Evolutionary conservation across 768 basidiomycete species (phyloP).

Genomic region (Lactarius pseudohatsudake): DNA sequence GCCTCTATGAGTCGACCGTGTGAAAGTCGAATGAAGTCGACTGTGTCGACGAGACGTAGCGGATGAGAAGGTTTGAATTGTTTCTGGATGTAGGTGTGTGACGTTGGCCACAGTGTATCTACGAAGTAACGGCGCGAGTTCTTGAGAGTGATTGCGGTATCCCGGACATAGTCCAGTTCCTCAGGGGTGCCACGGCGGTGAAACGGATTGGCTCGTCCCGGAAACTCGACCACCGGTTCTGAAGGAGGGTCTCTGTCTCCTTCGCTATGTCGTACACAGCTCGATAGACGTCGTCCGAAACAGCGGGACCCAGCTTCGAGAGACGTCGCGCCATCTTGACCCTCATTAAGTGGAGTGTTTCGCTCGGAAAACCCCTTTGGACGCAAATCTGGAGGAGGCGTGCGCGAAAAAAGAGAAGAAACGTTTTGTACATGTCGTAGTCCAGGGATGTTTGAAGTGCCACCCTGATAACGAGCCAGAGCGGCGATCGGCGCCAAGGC

Average conservation of each 20-base stretch:
- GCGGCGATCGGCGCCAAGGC: slow-evolving; percentile 30
- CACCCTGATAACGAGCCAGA: slow-evolving; percentile 35
- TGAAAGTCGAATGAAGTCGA: neutral
- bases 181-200: neutral
- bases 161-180: neutral
- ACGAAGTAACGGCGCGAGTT: neutral
- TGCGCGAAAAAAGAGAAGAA: neutral
- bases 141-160: neutral
- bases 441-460: slow-evolving; percentile 35
- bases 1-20: neutral
- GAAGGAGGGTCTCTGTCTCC: neutral
- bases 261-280: neutral
- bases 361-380: neutral
- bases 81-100: too few relatives aligned
- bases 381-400: neutral
- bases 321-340: too few relatives aligned
- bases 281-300: neutral
- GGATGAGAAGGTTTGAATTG: neutral
- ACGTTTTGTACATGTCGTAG: neutral
- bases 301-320: neutral
- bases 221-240: neutral
- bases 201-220: neutral
- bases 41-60: neutral
- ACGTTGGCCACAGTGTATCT: neutral
- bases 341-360: neutral